Evolutionary conservation across 2,329 filamentous ascomycete species (phyloP).

Genomic region (Diplodia seriata): DNA sequence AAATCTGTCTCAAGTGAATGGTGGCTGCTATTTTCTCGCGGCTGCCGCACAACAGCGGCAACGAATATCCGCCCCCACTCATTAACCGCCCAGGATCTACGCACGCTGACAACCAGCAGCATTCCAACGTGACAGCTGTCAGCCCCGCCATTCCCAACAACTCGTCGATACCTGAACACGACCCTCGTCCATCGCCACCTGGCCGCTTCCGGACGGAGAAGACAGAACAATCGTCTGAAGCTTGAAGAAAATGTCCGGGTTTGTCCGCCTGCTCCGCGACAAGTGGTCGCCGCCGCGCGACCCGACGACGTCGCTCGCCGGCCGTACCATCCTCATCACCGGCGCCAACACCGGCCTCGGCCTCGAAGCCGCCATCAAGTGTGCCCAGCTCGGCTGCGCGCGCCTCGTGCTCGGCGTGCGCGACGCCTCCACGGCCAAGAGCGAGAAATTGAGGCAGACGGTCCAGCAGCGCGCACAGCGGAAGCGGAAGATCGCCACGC

Average conservation of each 20-base stretch:
- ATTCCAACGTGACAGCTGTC: too few species aligned
- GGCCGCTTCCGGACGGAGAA: too few species aligned
- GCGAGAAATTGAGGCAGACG: slow-evolving; percentile 47
- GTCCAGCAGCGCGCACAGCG: slow-evolving; percentile 8
- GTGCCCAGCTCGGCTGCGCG: slow-evolving; percentile 49
- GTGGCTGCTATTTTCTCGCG: too few species aligned
- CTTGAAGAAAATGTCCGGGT: slow-evolving; percentile 1
- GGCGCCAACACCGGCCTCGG: slow-evolving; percentile 58
- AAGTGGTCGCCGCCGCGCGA: slow-evolving; percentile 30
- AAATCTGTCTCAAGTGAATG: too few species aligned
- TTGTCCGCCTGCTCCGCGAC: slow-evolving; percentile 28
- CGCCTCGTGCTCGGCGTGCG: slow-evolving; percentile 57
- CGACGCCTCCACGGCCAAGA: slow-evolving; percentile 48
- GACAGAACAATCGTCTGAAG: too few species aligned
- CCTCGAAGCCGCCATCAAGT: slow-evolving; percentile 54
- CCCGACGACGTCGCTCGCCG: slow-evolving; percentile 40
- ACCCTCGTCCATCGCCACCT: too few species aligned
- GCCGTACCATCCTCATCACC: slow-evolving; percentile 56
- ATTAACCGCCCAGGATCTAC: too few species aligned
- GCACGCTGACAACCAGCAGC: too few species aligned
- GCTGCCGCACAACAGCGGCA: too few species aligned
- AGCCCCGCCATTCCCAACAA: too few species aligned
- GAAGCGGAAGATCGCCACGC: slow-evolving; percentile 3
- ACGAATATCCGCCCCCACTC: too few species aligned
- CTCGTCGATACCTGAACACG: too few species aligned